These are phyloP conservation scores for Tulasnella sp. DNA, from an alignment of 768 basidiomycete species.

Conservation along the genomic window DNA sequence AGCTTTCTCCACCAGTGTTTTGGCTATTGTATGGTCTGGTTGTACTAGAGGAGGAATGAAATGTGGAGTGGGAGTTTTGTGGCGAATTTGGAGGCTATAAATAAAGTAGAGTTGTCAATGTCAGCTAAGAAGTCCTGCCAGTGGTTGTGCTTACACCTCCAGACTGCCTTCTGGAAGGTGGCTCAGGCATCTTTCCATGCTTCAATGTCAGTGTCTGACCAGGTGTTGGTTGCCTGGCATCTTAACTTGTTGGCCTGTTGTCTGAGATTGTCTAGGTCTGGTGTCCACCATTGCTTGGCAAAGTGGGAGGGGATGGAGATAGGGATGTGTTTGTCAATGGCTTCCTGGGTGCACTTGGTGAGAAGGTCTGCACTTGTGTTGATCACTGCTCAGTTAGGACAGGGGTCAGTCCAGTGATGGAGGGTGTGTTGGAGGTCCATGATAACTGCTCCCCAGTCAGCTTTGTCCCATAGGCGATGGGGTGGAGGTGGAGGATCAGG, in stretches of 20 bases:
- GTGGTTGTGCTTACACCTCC: conserved; percentile 3
- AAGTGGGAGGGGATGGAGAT: neutral
- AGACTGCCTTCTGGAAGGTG: neutral
- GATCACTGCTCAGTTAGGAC: neutral
- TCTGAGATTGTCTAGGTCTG: neutral
- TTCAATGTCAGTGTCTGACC: neutral
- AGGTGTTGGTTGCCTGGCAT: neutral
- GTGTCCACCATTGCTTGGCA: conserved; percentile 16
- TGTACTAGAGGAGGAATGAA: conserved; percentile 2
- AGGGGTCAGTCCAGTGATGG: neutral
- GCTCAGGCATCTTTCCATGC: neutral
- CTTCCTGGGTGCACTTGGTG: neutral
- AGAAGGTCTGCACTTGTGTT: neutral
- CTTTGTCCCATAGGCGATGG: neutral
- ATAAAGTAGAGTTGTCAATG: conserved; percentile 4
- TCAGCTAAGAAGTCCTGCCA: conserved; percentile 11
- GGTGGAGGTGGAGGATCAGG: too few relatives aligned
- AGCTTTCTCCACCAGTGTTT: conserved; percentile 1
- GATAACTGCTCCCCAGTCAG: neutral
- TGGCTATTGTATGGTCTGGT: neutral
- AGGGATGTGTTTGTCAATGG: conserved; percentile 9
- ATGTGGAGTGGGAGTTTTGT: neutral
- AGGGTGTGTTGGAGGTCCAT: neutral
- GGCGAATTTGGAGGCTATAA: neutral
- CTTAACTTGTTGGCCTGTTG: neutral